Evolutionary conservation across 345 rosid species (phyloP).

Genomic region (Syzygium jambos): DNA sequence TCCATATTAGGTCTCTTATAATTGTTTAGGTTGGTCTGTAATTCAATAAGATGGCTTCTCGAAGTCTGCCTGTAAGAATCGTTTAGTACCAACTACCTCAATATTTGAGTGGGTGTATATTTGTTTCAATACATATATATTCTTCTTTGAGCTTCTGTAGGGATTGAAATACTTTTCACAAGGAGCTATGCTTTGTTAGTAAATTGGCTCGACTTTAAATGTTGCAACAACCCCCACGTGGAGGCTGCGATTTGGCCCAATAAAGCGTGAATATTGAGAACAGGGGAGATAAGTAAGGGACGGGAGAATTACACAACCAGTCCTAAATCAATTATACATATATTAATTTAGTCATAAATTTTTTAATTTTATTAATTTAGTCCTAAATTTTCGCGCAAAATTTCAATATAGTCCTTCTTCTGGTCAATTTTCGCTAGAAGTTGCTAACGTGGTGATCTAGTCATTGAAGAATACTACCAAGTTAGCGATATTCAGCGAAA

Average conservation of each 20-base stretch:
- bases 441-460: fast-evolving
- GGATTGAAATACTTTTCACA: background rate
- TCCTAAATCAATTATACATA: fast-evolving
- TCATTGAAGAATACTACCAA: fast-evolving
- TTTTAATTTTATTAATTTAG: fast-evolving
- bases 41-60: background rate
- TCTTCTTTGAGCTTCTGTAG: background rate
- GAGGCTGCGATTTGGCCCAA: background rate
- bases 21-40: background rate
- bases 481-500: no score
- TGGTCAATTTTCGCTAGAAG: fast-evolving
- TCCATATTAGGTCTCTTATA: background rate
- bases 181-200: background rate
- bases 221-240: background rate
- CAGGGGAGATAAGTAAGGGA: background rate
- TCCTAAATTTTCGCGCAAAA: fast-evolving
- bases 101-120: background rate
- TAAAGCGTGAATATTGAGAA: background rate
- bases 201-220: background rate
- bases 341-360: fast-evolving
- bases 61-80: background rate
- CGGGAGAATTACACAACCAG: background rate
- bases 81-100: background rate
- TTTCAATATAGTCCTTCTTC: fast-evolving
- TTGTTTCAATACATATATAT: background rate